Percentiles rank a stretch among this genome's conserved stretches.
Conservation (phyloP, 371 early-diverging fungal genomes). For the Lichtheimia ramosa region DNA sequence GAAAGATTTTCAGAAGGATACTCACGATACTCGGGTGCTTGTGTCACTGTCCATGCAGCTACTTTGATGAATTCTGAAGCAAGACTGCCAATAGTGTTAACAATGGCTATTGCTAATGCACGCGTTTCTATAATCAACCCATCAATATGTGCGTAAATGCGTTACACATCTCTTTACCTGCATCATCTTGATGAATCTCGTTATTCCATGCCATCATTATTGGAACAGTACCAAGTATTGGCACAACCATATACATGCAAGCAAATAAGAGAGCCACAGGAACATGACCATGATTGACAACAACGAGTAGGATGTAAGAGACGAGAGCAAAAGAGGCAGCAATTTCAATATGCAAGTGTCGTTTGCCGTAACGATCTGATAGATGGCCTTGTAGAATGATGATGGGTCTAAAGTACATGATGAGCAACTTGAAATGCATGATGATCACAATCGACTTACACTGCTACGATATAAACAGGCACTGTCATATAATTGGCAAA, state of each 20-base stretch:
- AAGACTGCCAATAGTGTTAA: slow-evolving; percentile 38
- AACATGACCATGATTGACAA: slow-evolving; percentile 43
- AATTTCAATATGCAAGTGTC: slow-evolving; percentile 39
- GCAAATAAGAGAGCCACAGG: slow-evolving; percentile 28
- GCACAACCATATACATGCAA: slow-evolving; percentile 33
- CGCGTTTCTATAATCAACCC: slow-evolving; percentile 18
- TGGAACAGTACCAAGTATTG: slow-evolving; percentile 31
- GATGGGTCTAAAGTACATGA: slow-evolving; percentile 12
- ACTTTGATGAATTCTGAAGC: slow-evolving; percentile 42
- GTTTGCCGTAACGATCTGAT: slow-evolving; percentile 33
- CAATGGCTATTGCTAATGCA: slow-evolving; percentile 43
- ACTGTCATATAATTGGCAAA: slow-evolving; percentile 48
- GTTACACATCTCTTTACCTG: not conserved
- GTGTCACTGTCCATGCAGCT: slow-evolving; percentile 25
- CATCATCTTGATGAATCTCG: slow-evolving; percentile 30
- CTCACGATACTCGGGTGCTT: slow-evolving; percentile 15
- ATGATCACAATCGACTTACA: not conserved
- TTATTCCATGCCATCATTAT: slow-evolving; percentile 48
- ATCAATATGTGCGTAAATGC: too few species aligned
- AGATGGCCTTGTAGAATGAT: slow-evolving; percentile 40
- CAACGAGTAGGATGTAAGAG: slow-evolving; percentile 57
- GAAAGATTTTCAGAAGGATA: too few species aligned
- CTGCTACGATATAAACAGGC: slow-evolving; percentile 42
- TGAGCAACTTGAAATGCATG: too few species aligned
- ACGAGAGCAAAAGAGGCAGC: slow-evolving; percentile 33